Percentiles rank a stretch among this genome's conserved stretches.
These are phyloP conservation scores for Daldinia vernicosa DNA, from an alignment of 495 filamentous ascomycete species.

Conservation along the genomic window DNA sequence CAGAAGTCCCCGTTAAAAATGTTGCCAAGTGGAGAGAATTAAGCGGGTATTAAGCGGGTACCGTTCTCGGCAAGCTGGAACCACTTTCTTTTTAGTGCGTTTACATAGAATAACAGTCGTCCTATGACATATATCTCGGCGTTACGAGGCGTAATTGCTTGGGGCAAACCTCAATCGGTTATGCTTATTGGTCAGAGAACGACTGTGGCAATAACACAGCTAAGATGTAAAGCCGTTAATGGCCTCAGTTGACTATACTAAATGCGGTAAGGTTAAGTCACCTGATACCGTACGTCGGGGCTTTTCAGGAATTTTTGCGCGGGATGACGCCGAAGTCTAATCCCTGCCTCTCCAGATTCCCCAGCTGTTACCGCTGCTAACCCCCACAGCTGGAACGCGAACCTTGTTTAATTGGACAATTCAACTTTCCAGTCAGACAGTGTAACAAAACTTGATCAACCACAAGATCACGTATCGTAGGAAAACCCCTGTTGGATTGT, in stretches of 20 bases:
- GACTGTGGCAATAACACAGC: conserved; percentile 17
- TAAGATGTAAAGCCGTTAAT: conserved; percentile 9
- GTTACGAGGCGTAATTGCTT: neutral
- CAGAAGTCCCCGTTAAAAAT: conserved; percentile 18
- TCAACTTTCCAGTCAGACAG: conserved; percentile 3
- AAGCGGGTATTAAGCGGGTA: conserved; percentile 6
- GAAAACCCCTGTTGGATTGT: conserved; percentile 11
- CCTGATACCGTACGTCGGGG: conserved; percentile 20
- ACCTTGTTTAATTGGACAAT: conserved; percentile 22
- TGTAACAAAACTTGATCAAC: conserved; percentile 1
- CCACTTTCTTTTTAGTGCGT: conserved; percentile 2
- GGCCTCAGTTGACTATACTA: conserved; percentile 5
- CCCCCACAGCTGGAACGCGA: conserved; percentile 7
- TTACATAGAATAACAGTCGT: conserved; percentile 14
- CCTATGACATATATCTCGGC: conserved; percentile 10
- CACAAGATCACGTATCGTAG: conserved; percentile 15
- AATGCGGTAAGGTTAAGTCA: conserved; percentile 22
- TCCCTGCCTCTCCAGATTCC: conserved; percentile 7
- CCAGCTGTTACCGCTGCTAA: conserved; percentile 1
- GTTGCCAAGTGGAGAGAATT: conserved; percentile 6
- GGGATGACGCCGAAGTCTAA: conserved; percentile 12
- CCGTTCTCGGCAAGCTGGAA: conserved; percentile 23
- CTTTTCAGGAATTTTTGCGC: conserved; percentile 20
- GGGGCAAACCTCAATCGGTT: neutral
- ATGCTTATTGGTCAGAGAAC: conserved; percentile 6